These are phyloP conservation scores for Sophora flavescens DNA, from an alignment of 306 rosid species.

Conservation along the genomic window DNA sequence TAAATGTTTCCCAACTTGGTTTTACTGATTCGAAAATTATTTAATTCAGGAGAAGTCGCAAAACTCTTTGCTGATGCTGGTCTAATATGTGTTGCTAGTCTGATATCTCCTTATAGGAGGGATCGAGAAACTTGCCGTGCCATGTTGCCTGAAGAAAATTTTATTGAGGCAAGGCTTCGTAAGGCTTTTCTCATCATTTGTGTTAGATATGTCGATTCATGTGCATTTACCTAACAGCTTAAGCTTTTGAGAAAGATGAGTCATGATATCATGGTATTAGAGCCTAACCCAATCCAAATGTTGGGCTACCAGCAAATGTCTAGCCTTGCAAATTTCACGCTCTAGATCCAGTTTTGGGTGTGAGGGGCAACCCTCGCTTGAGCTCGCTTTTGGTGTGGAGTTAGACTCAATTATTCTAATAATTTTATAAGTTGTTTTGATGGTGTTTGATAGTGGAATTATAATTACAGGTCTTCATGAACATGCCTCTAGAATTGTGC, in stretches of 20 bases:
- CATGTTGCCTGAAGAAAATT: conserved; percentile 66
- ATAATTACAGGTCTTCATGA: conserved; percentile 77
- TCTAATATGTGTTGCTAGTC: conserved; percentile 75
- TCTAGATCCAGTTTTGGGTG: neutral
- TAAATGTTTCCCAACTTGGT: conserved; percentile 11
- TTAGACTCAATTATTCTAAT: neutral
- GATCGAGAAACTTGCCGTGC: conserved; percentile 81
- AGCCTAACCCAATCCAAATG: neutral
- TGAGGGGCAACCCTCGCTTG: neutral
- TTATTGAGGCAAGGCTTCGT: conserved; percentile 71
- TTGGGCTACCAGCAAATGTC: neutral
- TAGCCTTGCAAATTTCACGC: neutral
- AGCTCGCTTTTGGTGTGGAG: neutral
- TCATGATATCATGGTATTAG: neutral
- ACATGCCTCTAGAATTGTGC: conserved; percentile 80
- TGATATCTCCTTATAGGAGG: conserved; percentile 82
- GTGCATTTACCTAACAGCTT: too few relatives aligned
- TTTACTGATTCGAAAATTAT: conserved; percentile 43
- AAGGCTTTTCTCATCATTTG: conserved; percentile 21
- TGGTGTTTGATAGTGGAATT: conserved; percentile 42
- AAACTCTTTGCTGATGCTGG: conserved; percentile 89
- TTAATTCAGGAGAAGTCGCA: conserved; percentile 77
- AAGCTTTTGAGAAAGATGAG: neutral
- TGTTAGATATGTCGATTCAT: too few relatives aligned
- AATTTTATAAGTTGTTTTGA: conserved; percentile 36